Evolutionary conservation across 148 eudicot species (phyloP).

Genomic region (Silene uniflora): DNA sequence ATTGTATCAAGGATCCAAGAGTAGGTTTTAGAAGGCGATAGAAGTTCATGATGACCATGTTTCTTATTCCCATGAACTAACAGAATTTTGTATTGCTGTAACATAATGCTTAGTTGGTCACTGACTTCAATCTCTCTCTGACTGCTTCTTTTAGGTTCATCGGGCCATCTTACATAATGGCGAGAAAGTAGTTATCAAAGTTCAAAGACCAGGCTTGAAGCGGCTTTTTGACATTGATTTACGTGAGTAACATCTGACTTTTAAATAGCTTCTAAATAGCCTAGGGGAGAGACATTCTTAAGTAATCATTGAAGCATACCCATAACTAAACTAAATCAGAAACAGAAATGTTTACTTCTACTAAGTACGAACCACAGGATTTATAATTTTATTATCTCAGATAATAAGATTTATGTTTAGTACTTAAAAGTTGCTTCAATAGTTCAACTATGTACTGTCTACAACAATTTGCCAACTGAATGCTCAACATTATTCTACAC

Average conservation of each 20-base stretch:
- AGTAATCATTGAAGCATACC: not conserved
- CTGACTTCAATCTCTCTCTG: slow-evolving; percentile 11
- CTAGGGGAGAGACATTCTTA: not conserved
- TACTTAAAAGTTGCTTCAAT: too few species aligned
- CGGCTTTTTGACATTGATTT: slow-evolving; percentile 95
- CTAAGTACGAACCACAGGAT: too few species aligned
- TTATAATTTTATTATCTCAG: too few species aligned
- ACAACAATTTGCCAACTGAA: too few species aligned
- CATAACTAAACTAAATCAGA: not conserved
- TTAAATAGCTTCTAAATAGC: not conserved
- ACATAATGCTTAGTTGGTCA: not conserved
- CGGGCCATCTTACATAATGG: slow-evolving; percentile 91
- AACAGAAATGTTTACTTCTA: too few species aligned
- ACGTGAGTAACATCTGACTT: slow-evolving; percentile 45
- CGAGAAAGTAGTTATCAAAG: slow-evolving; percentile 87
- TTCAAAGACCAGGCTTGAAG: slow-evolving; percentile 95
- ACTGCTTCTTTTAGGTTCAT: slow-evolving; percentile 60
- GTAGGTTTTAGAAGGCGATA: not conserved
- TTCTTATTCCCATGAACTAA: not conserved
- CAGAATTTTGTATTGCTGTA: slow-evolving; percentile 3
- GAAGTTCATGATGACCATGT: not conserved
- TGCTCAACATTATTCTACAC: too few species aligned
- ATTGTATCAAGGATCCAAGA: too few species aligned
- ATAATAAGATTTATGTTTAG: too few species aligned
- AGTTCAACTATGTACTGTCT: too few species aligned